phyloP scores from a whole-genome alignment of 1,139 yeast species.

The Geotrichum reessii region DNA sequence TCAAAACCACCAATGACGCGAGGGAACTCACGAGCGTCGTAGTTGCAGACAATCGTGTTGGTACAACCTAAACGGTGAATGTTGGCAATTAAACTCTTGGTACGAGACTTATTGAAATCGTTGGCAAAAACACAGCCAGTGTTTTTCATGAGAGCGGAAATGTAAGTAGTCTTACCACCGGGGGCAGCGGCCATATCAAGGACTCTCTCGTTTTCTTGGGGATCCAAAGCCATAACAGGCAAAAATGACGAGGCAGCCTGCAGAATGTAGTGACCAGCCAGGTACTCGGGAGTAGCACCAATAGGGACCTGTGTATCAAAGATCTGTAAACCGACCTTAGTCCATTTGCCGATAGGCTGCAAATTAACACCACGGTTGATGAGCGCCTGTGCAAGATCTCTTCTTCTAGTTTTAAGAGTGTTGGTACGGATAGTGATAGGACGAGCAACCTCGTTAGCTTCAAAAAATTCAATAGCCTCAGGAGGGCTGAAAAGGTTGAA shows the following conservation, averaged over 20 bases:
- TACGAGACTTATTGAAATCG: conserved; percentile 93
- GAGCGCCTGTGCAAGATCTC: conserved; percentile 91
- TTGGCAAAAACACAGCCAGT: conserved; percentile 97
- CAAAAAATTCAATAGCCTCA: conserved; percentile 97
- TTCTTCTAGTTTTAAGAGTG: conserved; percentile 86
- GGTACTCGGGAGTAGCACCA: conserved; percentile 98
- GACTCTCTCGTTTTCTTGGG: conserved; percentile 91
- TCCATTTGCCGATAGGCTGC: conserved; percentile 97
- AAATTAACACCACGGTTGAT: conserved; percentile 95
- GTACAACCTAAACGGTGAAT: conserved; percentile 96
- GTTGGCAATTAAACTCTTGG: conserved; percentile 93
- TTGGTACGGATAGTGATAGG: conserved; percentile 96
- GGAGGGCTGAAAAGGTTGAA: conserved; percentile 87
- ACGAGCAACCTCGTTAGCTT: conserved; percentile 94
- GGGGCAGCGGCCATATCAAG: conserved; percentile 99
- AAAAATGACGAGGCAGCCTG: conserved; percentile 98
- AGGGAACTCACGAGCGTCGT: conserved; percentile 98
- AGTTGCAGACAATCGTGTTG: conserved; percentile 92
- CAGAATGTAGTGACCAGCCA: conserved; percentile 94
- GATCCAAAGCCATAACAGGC: conserved; percentile 96
- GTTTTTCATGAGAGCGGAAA: conserved; percentile 94
- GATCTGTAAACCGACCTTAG: conserved; percentile 93
- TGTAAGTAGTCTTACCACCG: conserved; percentile 97
- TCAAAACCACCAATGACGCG: conserved; percentile 98
- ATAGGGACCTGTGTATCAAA: conserved; percentile 98